phyloP scores from a whole-genome alignment of 192 early-diverging fungal species.

The Funneliformis mosseae region DNA sequence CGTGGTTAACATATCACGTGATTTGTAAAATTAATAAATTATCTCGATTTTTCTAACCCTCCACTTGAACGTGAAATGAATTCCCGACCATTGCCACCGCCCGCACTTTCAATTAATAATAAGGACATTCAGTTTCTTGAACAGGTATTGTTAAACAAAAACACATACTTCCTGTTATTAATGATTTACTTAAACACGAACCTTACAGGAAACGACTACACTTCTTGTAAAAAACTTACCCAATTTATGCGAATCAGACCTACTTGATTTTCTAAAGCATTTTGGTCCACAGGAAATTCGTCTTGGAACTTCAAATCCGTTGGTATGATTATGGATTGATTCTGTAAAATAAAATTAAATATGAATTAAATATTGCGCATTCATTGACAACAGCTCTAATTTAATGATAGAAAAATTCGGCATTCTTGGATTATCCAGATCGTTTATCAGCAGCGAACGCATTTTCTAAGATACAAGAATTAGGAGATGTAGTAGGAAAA shows the following conservation, averaged over 20 bases:
- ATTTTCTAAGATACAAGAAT: slow-evolving; percentile 33
- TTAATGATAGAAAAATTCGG: slow-evolving; percentile 39
- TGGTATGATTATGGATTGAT: slow-evolving; percentile 8
- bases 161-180: background rate
- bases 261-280: slow-evolving; percentile 17
- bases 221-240: slow-evolving; percentile 31
- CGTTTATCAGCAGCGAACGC: slow-evolving; percentile 38
- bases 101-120: slow-evolving; percentile 6
- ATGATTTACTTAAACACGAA: background rate
- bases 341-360: background rate
- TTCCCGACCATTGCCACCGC: no score
- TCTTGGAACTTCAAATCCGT: background rate
- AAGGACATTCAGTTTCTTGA: slow-evolving; percentile 13
- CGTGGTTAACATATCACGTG: no score
- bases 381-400: no score
- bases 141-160: background rate
- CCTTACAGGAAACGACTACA: slow-evolving; percentile 27
- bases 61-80: background rate
- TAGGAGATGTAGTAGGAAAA: slow-evolving; percentile 35
- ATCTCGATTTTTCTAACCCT: background rate
- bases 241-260: slow-evolving; percentile 12
- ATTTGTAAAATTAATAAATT: no score
- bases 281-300: slow-evolving; percentile 27
- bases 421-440: slow-evolving; percentile 47
- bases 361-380: background rate